A percentile compares a stretch with the other conserved stretches of the same genome.
These are phyloP conservation scores for Volvox africanus DNA, from an alignment of 139 green algal genomes.

Conservation along the genomic window DNA sequence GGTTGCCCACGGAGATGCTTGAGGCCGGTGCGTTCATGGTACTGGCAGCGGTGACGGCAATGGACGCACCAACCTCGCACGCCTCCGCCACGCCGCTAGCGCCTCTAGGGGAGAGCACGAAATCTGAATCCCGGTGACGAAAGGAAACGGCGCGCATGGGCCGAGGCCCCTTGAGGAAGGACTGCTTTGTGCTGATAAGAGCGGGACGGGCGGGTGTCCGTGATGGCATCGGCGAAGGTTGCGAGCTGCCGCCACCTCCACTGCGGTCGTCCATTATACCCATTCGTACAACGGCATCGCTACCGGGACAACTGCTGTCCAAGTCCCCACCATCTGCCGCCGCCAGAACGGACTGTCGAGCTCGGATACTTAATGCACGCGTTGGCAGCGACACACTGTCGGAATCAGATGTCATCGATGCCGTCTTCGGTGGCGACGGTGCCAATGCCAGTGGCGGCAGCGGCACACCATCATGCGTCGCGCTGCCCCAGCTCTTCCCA, in stretches of 20 bases:
- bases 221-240: not conserved
- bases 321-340: not conserved
- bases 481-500: not conserved
- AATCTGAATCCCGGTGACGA: not conserved
- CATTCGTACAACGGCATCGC: not conserved
- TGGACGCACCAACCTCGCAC: not conserved
- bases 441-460: not conserved
- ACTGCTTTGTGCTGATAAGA: not conserved
- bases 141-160: conserved; percentile 18
- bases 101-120: not conserved
- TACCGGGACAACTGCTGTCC: not conserved
- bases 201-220: not conserved
- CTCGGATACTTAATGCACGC: not conserved
- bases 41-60: not conserved
- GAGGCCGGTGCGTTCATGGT: not conserved
- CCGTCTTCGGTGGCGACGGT: no score
- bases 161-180: not conserved
- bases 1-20: not conserved
- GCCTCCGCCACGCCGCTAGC: not conserved
- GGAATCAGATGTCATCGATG: no score
- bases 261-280: not conserved
- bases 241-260: not conserved
- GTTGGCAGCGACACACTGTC: not conserved
- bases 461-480: not conserved
- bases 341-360: not conserved